Evolutionary conservation across 139 green algal species (phyloP).

Genomic region (Desmodesmus armatus): DNA sequence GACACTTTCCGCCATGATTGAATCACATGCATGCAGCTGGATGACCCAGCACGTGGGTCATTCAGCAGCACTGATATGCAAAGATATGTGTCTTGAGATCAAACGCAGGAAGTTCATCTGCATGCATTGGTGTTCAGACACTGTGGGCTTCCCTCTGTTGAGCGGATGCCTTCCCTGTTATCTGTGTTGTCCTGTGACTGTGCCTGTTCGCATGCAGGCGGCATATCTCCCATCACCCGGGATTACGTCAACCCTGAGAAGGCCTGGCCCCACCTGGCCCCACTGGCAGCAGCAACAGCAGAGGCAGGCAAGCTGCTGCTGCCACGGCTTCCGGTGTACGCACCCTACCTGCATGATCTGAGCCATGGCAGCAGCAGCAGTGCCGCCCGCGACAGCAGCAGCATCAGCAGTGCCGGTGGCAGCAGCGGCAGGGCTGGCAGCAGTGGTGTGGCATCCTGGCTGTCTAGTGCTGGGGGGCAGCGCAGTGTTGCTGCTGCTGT

Average conservation of each 20-base stretch:
- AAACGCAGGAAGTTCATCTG: too few relatives aligned
- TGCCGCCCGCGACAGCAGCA: conserved; percentile 28
- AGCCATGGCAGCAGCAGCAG: conserved; percentile 5
- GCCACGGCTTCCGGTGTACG: conserved; percentile 85
- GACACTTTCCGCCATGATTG: too few relatives aligned
- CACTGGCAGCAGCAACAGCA: conserved; percentile 72
- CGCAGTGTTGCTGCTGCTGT: conserved; percentile 58
- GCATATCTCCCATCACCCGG: conserved; percentile 84
- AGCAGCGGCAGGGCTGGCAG: conserved; percentile 29
- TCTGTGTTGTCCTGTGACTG: background rate
- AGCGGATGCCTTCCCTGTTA: too few relatives aligned
- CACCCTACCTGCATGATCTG: conserved; percentile 57
- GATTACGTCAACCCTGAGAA: conserved; percentile 91
- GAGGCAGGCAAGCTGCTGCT: conserved; percentile 74
- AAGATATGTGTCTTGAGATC: too few relatives aligned
- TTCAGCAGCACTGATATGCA: too few relatives aligned
- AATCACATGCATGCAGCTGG: too few relatives aligned
- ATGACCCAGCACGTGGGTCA: too few relatives aligned
- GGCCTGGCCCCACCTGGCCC: conserved; percentile 82
- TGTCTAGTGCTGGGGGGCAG: conserved; percentile 48
- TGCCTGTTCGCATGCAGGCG: too few relatives aligned
- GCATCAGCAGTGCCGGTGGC: conserved; percentile 34
- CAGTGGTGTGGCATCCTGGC: conserved; percentile 48
- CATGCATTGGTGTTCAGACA: too few relatives aligned
- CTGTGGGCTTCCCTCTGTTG: too few relatives aligned